A percentile compares a stretch with the other conserved stretches of the same genome.
phyloP scores from a whole-genome alignment of 2,329 filamentous ascomycete genomes.

The Dactylella cylindrospora region DNA sequence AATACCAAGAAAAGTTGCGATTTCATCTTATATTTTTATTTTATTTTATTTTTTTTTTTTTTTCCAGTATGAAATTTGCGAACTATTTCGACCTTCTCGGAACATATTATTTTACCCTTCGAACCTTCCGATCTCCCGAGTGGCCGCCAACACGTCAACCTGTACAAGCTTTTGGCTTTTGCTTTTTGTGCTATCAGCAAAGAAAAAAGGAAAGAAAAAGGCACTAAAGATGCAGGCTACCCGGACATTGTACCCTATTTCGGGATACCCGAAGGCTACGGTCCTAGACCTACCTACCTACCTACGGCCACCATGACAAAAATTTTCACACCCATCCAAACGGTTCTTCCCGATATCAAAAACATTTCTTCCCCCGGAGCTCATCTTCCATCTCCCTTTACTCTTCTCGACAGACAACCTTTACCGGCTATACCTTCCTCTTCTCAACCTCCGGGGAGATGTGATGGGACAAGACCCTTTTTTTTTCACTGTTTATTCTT shows the following conservation, averaged over 20 bases:
- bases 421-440: constrained; percentile 28
- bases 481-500: constrained; percentile 13
- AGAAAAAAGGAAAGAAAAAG: too few species aligned
- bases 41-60: constrained; percentile 10
- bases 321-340: constrained; percentile 7
- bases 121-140: constrained; percentile 1
- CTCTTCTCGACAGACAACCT: constrained; percentile 4
- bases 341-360: constrained; percentile 28
- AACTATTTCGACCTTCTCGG: constrained; percentile 2
- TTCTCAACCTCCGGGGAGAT: constrained; percentile 25
- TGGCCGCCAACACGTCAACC: too few species aligned
- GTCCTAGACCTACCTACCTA: too few species aligned
- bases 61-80: constrained; percentile 21
- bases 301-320: constrained; percentile 2
- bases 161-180: too few species aligned
- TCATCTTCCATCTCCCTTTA: constrained; percentile 13
- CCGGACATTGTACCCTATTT: constrained; percentile 23
- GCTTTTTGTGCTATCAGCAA: too few species aligned
- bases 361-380: constrained; percentile 31
- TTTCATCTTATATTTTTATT: too few species aligned
- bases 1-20: constrained; percentile 25
- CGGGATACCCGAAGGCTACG: constrained; percentile 13
- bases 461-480: constrained; percentile 22
- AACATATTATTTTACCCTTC: constrained; percentile 6
- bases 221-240: constrained; percentile 8